phyloP scores from a whole-genome alignment of 768 basidiomycete species.

The Lentinula sp. region DNA sequence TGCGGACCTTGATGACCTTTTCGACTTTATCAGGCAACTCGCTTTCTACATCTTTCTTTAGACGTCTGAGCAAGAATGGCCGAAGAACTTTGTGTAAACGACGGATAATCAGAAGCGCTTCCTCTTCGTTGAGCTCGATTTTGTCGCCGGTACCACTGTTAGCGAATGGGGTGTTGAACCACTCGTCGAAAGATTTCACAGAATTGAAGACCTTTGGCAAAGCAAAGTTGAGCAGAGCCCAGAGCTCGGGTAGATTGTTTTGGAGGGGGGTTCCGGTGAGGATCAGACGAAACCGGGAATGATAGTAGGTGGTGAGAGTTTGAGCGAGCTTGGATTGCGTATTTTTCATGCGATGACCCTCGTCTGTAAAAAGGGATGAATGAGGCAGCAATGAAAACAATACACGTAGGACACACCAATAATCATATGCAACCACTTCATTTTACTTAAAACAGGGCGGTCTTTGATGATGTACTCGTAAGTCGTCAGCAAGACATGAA shows the following conservation, averaged over 20 bases:
- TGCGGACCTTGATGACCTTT: constrained; percentile 94
- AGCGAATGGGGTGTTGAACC: constrained; percentile 99
- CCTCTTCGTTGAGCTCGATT: constrained; percentile 99
- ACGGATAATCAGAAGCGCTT: constrained; percentile 93
- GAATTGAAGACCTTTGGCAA: constrained; percentile 97
- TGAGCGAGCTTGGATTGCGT: constrained; percentile 83
- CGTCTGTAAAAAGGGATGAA: constrained; percentile 44
- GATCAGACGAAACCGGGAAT: constrained; percentile 89
- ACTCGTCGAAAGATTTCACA: constrained; percentile 98
- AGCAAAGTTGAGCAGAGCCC: constrained; percentile 94
- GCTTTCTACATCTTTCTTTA: constrained; percentile 96
- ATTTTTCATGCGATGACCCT: constrained; percentile 98
- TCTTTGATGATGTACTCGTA: constrained; percentile 99
- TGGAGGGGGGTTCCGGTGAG: constrained; percentile 94
- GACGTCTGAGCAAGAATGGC: constrained; percentile 84
- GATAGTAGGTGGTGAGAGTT: constrained; percentile 88
- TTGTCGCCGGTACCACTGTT: constrained; percentile 97
- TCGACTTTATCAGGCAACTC: constrained; percentile 97
- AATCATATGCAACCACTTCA: constrained; percentile 97
- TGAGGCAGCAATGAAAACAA: not conserved
- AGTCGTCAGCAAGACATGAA: constrained; percentile 90
- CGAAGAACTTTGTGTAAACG: constrained; percentile 94
- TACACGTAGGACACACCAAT: constrained; percentile 55
- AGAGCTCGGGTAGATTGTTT: constrained; percentile 94
- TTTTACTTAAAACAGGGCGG: constrained; percentile 80